phyloP scores from a whole-genome alignment of 148 eudicot species.

The Rhododendron ovatum region DNA sequence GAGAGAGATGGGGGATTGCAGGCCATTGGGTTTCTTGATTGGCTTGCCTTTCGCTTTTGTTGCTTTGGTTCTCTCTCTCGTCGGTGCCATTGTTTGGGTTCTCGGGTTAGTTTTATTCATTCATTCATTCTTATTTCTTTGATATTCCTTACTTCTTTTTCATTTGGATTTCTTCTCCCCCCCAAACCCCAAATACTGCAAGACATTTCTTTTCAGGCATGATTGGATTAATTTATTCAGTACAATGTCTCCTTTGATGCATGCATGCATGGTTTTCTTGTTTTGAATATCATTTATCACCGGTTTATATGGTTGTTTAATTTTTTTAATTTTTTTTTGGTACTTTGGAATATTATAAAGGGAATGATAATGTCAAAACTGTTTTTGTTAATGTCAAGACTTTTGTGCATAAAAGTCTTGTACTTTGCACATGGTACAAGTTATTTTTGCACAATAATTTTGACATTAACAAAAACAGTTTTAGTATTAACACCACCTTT shows the following conservation, averaged over 20 bases:
- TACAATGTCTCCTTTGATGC: background rate
- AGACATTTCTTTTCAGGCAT: background rate
- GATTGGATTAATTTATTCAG: background rate
- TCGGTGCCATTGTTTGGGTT: constrained; percentile 29
- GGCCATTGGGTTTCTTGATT: constrained; percentile 26
- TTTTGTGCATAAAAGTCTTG: too few relatives aligned
- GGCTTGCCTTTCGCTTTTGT: constrained; percentile 24
- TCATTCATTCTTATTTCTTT: background rate
- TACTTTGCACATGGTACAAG: too few relatives aligned
- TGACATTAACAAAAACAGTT: too few relatives aligned
- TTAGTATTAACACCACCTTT: too few relatives aligned
- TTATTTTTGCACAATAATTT: too few relatives aligned
- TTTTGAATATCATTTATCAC: background rate
- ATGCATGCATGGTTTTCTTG: background rate
- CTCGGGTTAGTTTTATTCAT: constrained; percentile 10
- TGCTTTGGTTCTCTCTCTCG: constrained; percentile 14
- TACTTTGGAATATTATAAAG: too few relatives aligned
- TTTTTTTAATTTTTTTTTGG: too few relatives aligned
- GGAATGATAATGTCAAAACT: too few relatives aligned
- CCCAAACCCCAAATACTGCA: background rate
- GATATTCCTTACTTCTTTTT: background rate
- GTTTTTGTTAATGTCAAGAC: too few relatives aligned
- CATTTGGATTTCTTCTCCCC: background rate
- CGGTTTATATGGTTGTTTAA: background rate
- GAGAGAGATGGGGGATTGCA: constrained; percentile 19